Evolutionary conservation across 345 rosid genomes (phyloP).

Genomic region (Melastoma malabathricum): DNA sequence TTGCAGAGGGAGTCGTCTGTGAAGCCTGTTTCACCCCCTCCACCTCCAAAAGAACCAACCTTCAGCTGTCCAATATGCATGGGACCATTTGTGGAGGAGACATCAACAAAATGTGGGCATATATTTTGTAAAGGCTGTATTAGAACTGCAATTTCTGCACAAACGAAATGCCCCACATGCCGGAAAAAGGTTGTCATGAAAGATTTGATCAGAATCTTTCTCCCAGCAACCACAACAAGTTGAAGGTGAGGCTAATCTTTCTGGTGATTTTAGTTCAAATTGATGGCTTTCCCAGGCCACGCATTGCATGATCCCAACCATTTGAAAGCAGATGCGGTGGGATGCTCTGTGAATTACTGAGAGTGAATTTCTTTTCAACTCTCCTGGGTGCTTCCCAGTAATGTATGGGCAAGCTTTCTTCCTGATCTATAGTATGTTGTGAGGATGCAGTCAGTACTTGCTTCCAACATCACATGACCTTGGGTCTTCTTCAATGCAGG

Average conservation of each 20-base stretch:
- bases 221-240: slow-evolving; percentile 46
- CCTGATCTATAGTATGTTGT: too few species aligned
- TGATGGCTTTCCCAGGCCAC: not conserved
- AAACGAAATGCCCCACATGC: slow-evolving; percentile 81
- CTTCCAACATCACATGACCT: too few species aligned
- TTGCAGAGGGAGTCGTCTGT: slow-evolving; percentile 22
- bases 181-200: slow-evolving; percentile 50
- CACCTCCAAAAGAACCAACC: slow-evolving; percentile 50
- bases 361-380: too few species aligned
- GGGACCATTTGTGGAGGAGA: slow-evolving; percentile 61
- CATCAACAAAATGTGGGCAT: slow-evolving; percentile 89
- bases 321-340: too few species aligned
- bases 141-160: slow-evolving; percentile 35
- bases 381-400: too few species aligned
- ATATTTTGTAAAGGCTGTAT: slow-evolving; percentile 82
- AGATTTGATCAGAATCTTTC: slow-evolving; percentile 76
- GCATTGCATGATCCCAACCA: too few species aligned
- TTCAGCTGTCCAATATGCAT: slow-evolving; percentile 90
- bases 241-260: slow-evolving; percentile 11
- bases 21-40: slow-evolving; percentile 14
- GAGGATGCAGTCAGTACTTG: too few species aligned
- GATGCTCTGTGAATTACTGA: too few species aligned
- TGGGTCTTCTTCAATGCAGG: too few species aligned
- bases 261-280: not conserved
- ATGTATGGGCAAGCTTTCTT: too few species aligned